Conservation (phyloP, 345 rosid genomes). For the Euphorbia tirucalli region DNA sequence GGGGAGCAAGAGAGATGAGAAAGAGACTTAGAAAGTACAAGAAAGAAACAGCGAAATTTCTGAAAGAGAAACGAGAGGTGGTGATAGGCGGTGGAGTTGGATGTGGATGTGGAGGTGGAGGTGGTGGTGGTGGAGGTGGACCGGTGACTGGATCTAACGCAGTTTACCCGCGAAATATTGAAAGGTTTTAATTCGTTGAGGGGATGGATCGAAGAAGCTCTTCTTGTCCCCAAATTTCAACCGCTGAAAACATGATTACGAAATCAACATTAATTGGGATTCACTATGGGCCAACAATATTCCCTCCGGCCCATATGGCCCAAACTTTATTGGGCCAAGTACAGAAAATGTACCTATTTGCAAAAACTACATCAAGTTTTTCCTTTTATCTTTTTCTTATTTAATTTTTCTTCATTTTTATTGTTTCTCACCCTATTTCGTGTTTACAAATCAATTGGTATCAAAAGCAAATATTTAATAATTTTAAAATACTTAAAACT, state of each 20-base stretch:
- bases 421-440: too few species aligned
- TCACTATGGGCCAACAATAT: neutral
- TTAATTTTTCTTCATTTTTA: too few species aligned
- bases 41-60: conserved; percentile 9
- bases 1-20: neutral
- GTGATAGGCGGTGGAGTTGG: conserved; percentile 5
- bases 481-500: too few species aligned
- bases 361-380: too few species aligned
- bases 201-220: neutral
- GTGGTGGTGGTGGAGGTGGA: neutral
- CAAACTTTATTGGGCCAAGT: neutral
- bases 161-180: conserved; percentile 28
- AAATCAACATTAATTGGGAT: neutral
- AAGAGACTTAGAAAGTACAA: conserved; percentile 3
- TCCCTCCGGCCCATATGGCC: too few species aligned
- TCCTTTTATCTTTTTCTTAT: too few species aligned
- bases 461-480: too few species aligned
- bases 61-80: neutral
- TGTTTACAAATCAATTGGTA: too few species aligned
- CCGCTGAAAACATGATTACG: neutral
- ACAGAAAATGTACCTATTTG: too few species aligned
- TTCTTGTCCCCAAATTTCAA: neutral
- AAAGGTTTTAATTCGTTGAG: conserved; percentile 20
- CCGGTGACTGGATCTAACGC: conserved; percentile 1
- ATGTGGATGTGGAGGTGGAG: too few species aligned